These are phyloP conservation scores for Rhizophlyctis rosea DNA, from an alignment of 192 early-diverging fungal species.

Conservation along the genomic window DNA sequence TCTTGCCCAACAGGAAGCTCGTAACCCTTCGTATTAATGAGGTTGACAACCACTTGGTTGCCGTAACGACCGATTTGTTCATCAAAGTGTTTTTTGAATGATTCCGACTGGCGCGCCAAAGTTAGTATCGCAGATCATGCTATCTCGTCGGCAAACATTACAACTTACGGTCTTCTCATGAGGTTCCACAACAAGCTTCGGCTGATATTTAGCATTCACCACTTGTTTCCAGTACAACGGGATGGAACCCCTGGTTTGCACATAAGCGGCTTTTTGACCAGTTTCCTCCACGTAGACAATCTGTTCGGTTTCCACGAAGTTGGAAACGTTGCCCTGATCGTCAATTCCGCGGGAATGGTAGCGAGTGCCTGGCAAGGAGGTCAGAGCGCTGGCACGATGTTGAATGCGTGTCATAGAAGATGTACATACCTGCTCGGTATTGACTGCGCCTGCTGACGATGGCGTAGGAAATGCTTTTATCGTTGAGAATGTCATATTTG, in stretches of 20 bases:
- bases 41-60: slow-evolving; percentile 83
- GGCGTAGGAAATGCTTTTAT: slow-evolving; percentile 71
- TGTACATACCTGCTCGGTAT: slow-evolving; percentile 51
- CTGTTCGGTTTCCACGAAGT: slow-evolving; percentile 98
- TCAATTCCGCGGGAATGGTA: slow-evolving; percentile 94
- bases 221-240: slow-evolving; percentile 93
- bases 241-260: slow-evolving; percentile 94
- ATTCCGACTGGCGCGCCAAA: slow-evolving; percentile 50
- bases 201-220: slow-evolving; percentile 89
- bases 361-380: slow-evolving; percentile 74
- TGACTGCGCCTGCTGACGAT: slow-evolving; percentile 81
- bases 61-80: slow-evolving; percentile 71
- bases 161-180: slow-evolving; percentile 60
- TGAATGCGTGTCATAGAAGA: slow-evolving; percentile 3
- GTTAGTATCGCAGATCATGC: too few relatives aligned
- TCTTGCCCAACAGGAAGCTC: slow-evolving; percentile 80
- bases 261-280: slow-evolving; percentile 67
- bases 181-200: slow-evolving; percentile 74
- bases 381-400: slow-evolving; percentile 34
- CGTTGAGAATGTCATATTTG: slow-evolving; percentile 55
- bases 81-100: slow-evolving; percentile 71
- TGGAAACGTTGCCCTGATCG: slow-evolving; percentile 87
- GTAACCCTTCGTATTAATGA: slow-evolving; percentile 92
- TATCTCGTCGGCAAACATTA: too few relatives aligned
- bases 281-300: slow-evolving; percentile 64